Evolutionary conservation across 768 basidiomycete genomes (phyloP).

Genomic region (Lactarius hengduanensis): DNA sequence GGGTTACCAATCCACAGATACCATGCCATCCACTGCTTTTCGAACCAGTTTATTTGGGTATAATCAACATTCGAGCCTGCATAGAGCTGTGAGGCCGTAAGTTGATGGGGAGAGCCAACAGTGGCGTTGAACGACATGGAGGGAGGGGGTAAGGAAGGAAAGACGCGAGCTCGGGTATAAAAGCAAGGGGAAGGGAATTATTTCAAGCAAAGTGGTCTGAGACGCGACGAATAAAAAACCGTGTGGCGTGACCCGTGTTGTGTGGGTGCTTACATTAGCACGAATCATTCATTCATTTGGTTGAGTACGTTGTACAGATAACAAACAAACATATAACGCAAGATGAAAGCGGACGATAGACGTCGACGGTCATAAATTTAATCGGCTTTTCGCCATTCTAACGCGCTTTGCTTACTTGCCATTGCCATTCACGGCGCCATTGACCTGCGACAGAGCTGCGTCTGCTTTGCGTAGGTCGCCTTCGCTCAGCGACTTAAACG

Average conservation of each 20-base stretch:
- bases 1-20: conserved; percentile 88
- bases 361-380: conserved; percentile 21
- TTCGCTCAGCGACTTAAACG: conserved; percentile 80
- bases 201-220: conserved; percentile 19
- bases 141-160: neutral
- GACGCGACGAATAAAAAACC: neutral
- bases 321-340: conserved; percentile 23
- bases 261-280: neutral
- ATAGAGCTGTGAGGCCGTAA: conserved; percentile 48
- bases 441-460: conserved; percentile 72
- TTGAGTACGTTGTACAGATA: conserved; percentile 23
- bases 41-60: conserved; percentile 61
- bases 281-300: conserved; percentile 2
- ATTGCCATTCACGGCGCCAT: conserved; percentile 29
- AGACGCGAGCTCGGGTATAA: neutral
- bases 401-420: conserved; percentile 12
- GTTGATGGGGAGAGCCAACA: conserved; percentile 16
- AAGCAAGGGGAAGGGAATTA: neutral
- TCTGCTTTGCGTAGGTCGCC: conserved; percentile 85
- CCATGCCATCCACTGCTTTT: conserved; percentile 82
- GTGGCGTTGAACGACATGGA: conserved; percentile 29
- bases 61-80: conserved; percentile 55
- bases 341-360: conserved; percentile 17
- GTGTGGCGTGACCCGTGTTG: neutral
- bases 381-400: conserved; percentile 2